phyloP scores from a whole-genome alignment of 1,284 basidiomycete species.

The Puccinia hordei region DNA sequence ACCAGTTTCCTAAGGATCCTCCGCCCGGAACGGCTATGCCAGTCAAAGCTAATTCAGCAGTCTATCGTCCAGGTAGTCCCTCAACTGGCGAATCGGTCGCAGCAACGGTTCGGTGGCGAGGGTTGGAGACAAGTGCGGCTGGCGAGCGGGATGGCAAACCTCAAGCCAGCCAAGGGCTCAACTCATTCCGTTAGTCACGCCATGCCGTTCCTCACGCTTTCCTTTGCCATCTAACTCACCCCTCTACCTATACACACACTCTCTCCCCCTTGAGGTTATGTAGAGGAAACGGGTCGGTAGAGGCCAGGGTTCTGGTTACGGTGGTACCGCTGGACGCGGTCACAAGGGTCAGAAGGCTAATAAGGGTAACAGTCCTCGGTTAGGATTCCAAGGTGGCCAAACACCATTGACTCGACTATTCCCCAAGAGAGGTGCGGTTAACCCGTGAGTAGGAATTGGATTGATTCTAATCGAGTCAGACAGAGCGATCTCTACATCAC shows the following conservation, averaged over 20 bases:
- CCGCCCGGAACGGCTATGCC: background rate
- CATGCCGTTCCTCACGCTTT: background rate
- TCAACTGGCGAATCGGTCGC: background rate
- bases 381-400: slow-evolving; percentile 91
- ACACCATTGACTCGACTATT: slow-evolving; percentile 87
- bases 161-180: slow-evolving; percentile 49
- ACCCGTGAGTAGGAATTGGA: slow-evolving; percentile 66
- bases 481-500: slow-evolving; percentile 21
- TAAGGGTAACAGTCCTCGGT: slow-evolving; percentile 72
- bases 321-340: slow-evolving; percentile 88
- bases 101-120: background rate
- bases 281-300: slow-evolving; percentile 78
- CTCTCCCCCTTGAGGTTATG: background rate
- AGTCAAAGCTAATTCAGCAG: background rate
- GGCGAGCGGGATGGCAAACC: slow-evolving; percentile 29
- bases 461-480: too few relatives aligned
- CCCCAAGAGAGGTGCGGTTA: slow-evolving; percentile 91
- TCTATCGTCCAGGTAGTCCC: background rate
- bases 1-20: slow-evolving; percentile 13
- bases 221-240: background rate
- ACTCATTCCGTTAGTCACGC: slow-evolving; percentile 37
- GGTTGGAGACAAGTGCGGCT: background rate
- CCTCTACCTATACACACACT: background rate
- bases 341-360: slow-evolving; percentile 95
- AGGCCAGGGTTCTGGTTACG: slow-evolving; percentile 84